Conservation (phyloP, 140 eudicot genomes). For the Oenanthe javanica region DNA sequence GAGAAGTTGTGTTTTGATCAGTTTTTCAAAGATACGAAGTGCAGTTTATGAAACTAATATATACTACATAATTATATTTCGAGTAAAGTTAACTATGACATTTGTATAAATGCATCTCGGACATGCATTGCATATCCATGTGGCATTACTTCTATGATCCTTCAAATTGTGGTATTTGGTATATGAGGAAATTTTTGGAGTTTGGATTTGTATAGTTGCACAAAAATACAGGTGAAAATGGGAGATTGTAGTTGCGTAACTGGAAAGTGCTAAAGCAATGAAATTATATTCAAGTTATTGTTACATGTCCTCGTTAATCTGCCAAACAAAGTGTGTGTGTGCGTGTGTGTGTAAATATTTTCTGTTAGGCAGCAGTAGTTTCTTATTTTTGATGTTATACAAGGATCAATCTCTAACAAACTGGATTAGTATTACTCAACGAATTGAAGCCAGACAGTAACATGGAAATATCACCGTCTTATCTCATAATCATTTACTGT, state of each 20-base stretch:
- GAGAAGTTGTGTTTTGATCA: too few relatives aligned
- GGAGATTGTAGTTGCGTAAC: background rate
- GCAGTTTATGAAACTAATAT: too few relatives aligned
- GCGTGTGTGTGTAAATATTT: background rate
- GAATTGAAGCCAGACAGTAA: background rate
- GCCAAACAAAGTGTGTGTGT: background rate
- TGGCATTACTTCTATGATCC: background rate
- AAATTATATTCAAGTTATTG: background rate
- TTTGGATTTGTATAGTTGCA: background rate
- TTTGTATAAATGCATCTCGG: background rate
- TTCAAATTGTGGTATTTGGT: background rate
- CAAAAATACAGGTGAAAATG: background rate
- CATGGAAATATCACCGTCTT: background rate
- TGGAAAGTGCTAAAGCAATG: background rate
- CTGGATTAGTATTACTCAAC: background rate
- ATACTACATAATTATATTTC: too few relatives aligned
- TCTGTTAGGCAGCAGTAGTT: background rate
- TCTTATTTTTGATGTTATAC: background rate
- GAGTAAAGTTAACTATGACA: too few relatives aligned
- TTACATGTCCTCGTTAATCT: background rate
- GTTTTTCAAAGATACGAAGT: too few relatives aligned
- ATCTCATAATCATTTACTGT: background rate
- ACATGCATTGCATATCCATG: background rate
- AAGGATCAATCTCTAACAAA: background rate
- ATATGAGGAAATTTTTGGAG: background rate